Percentiles rank a stretch among this genome's conserved stretches.
These are phyloP conservation scores for Candida boidinii DNA, from an alignment of 805 yeast genomes.

Conservation along the genomic window DNA sequence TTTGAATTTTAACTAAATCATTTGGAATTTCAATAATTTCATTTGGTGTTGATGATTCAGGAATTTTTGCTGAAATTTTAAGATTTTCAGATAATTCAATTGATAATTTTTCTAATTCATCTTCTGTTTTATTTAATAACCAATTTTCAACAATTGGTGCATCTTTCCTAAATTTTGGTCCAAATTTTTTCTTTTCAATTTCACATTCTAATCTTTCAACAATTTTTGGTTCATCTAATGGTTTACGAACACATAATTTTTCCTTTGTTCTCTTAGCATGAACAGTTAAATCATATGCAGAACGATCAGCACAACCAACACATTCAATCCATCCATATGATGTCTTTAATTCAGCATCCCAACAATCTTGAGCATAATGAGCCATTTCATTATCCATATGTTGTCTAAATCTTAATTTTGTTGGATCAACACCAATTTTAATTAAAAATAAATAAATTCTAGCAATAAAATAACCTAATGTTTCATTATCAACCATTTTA, in stretches of 20 bases:
- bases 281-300: constrained; percentile 94
- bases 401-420: constrained; percentile 90
- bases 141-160: constrained; percentile 87
- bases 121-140: constrained; percentile 69
- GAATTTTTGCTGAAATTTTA: constrained; percentile 57
- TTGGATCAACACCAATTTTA: constrained; percentile 84
- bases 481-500: constrained; percentile 92
- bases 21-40: constrained; percentile 49
- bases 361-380: constrained; percentile 98
- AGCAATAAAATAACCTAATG: constrained; percentile 94
- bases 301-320: constrained; percentile 99
- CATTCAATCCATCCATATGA: constrained; percentile 99
- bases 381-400: constrained; percentile 99
- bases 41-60: constrained; percentile 46
- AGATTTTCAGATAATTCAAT: constrained; percentile 55
- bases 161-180: constrained; percentile 95
- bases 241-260: constrained; percentile 89
- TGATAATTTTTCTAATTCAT: constrained; percentile 72
- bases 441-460: constrained; percentile 79
- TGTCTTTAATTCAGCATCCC: constrained; percentile 97
- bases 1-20: constrained; percentile 65
- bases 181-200: constrained; percentile 90
- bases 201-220: constrained; percentile 81
- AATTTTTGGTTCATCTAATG: constrained; percentile 73
- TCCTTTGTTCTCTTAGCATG: constrained; percentile 94